Conservation (phyloP, 2,329 filamentous ascomycete genomes). For the Monosporascus sp. region DNA sequence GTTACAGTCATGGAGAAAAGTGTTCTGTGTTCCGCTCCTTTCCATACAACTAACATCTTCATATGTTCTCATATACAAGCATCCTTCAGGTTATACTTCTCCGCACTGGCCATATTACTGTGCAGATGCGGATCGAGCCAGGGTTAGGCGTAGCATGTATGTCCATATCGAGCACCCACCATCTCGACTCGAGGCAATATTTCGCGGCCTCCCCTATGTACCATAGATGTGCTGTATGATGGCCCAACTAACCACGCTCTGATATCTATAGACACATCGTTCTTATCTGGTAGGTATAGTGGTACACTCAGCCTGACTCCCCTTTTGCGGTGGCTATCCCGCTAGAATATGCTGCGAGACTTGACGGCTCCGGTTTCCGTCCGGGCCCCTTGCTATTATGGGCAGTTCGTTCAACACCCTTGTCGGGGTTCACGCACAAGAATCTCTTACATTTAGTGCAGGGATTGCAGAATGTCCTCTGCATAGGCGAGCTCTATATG, state of each 20-base stretch:
- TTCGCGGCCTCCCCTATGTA: not conserved
- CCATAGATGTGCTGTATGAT: not conserved
- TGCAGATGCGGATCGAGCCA: not conserved
- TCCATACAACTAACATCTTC: too few species aligned
- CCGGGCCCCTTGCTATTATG: not conserved
- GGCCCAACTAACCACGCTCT: not conserved
- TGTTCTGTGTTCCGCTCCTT: not conserved
- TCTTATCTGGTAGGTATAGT: not conserved
- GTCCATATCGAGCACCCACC: not conserved
- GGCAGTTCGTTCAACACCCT: too few species aligned
- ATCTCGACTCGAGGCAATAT: not conserved
- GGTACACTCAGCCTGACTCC: not conserved
- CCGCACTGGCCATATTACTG: not conserved
- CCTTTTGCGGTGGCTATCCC: not conserved
- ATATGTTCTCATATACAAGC: not conserved
- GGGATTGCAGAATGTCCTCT: not conserved
- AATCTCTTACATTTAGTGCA: not conserved
- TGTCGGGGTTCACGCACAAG: too few species aligned
- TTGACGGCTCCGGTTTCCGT: not conserved
- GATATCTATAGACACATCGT: not conserved
- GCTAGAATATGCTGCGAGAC: not conserved
- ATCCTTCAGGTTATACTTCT: not conserved
- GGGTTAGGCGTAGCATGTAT: not conserved
- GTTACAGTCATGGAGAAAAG: not conserved
- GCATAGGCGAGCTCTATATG: too few species aligned